Conservation (phyloP, 2,329 filamentous ascomycete genomes). For the Sarocladium oryzae region DNA sequence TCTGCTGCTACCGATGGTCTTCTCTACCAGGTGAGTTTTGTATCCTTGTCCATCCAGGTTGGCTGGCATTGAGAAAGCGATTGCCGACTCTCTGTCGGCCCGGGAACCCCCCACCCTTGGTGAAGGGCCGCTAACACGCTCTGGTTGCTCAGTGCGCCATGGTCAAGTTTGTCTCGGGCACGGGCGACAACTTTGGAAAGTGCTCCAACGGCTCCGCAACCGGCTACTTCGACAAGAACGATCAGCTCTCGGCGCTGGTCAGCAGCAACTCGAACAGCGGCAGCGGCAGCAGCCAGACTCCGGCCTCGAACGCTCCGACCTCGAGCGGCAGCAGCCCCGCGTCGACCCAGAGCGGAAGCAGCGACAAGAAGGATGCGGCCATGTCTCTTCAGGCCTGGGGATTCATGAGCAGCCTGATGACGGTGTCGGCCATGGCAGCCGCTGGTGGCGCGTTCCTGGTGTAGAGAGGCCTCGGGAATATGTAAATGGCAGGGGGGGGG, state of each 20-base stretch:
- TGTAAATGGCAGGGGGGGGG: too few species aligned
- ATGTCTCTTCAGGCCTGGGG: slow-evolving; percentile 18
- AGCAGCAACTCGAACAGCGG: slow-evolving; percentile 12
- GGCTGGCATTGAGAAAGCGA: too few species aligned
- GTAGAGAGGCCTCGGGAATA: slow-evolving; percentile 12
- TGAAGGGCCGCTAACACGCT: slow-evolving; percentile 12
- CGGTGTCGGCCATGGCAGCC: slow-evolving; percentile 21
- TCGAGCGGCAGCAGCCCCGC: slow-evolving; percentile 2
- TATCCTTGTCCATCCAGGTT: too few species aligned
- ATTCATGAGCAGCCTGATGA: slow-evolving; percentile 16
- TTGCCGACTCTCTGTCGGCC: too few species aligned
- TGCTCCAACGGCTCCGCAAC: slow-evolving; percentile 31
- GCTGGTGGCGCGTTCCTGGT: slow-evolving; percentile 23
- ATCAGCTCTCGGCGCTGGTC: slow-evolving; percentile 27
- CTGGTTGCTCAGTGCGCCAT: slow-evolving; percentile 44
- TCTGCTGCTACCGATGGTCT: slow-evolving; percentile 48
- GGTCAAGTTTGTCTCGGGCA: slow-evolving; percentile 47
- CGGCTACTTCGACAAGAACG: slow-evolving; percentile 25
- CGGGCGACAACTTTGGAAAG: slow-evolving; percentile 22
- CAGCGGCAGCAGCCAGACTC: slow-evolving; percentile 4
- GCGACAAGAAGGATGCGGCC: slow-evolving; percentile 16
- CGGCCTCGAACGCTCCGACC: slow-evolving; percentile 15
- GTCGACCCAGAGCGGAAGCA: neutral
- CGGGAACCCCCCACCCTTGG: too few species aligned
- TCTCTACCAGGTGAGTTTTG: slow-evolving; percentile 45